Evolutionary conservation across 495 filamentous ascomycete genomes (phyloP).

Genomic region (Pyronema domesticum): DNA sequence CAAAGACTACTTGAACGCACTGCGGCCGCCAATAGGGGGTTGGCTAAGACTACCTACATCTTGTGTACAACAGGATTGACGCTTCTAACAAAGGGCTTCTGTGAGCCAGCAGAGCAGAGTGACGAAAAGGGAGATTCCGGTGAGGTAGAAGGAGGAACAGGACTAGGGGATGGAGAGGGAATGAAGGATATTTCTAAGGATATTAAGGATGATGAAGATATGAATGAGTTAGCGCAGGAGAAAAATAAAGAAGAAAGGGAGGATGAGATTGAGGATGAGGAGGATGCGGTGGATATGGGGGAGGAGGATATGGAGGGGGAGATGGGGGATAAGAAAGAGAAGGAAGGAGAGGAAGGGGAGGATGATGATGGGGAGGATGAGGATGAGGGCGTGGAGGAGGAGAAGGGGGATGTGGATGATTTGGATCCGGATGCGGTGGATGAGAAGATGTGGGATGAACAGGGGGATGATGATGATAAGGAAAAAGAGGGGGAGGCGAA

Average conservation of each 20-base stretch:
- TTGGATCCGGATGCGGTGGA: conserved; percentile 76
- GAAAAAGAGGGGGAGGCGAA: conserved; percentile 67
- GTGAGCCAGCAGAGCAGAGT: conserved; percentile 55
- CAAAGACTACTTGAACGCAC: conserved; percentile 34
- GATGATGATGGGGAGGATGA: conserved; percentile 39
- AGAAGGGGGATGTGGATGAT: conserved; percentile 75
- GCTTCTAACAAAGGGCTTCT: conserved; percentile 72
- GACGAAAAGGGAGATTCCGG: conserved; percentile 41
- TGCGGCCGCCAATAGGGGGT: conserved; percentile 42
- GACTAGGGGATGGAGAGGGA: conserved; percentile 87
- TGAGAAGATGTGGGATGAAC: conserved; percentile 95
- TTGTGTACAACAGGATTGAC: conserved; percentile 58
- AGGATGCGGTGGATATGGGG: conserved; percentile 88
- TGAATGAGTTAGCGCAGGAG: conserved; percentile 79
- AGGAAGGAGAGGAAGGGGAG: conserved; percentile 36
- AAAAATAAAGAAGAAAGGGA: conserved; percentile 38
- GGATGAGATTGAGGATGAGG: conserved; percentile 48
- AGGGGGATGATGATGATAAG: conserved; percentile 51
- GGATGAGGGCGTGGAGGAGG: conserved; percentile 63
- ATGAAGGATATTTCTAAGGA: conserved; percentile 96
- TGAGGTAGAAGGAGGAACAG: conserved; percentile 78
- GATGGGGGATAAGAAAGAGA: conserved; percentile 44
- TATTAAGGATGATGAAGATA: conserved; percentile 77
- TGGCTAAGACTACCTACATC: conserved; percentile 54
- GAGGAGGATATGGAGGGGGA: conserved; percentile 67